Evolutionary conservation across 1,139 yeast genomes (phyloP), one percentile per base, ranked within the genome.

Genomic region (Magnusiomyces starmeri): DNA sequence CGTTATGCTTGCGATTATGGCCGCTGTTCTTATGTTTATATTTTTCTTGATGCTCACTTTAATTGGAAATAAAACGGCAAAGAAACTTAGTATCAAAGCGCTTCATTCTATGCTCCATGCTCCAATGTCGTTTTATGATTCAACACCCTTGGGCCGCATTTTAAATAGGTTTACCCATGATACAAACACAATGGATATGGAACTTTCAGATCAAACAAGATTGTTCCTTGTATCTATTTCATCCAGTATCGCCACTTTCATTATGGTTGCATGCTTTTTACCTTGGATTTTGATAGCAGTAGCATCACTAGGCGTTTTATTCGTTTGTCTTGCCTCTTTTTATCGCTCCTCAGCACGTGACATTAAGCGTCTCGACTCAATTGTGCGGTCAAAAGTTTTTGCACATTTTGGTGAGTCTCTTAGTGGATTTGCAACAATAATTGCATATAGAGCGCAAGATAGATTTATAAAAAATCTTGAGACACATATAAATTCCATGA

Each of bases 321-420:
- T 78, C 59, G 57, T 76, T 27, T 64, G 72, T 9, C 69, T 83
- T 51, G 76, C 86, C 1, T 73, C 75, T 55, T 84, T 75, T 62
- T 86, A 84, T 62, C 87, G 86, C 62, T 83, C 81, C 51, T 79
- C 89, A n/a, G 82, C 90, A 12, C 77, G 95, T 65, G 96, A 88
- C 65, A 71, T 88, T 57, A 88, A 88, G 67, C 79, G 96, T 61
- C 69, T 88, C 61, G 96, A 88, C 65, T 87, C 95, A 2, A 64
- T 78, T 9, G 77, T 83, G 62, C 75, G 96, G 62, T 86, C 96
- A 0, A 75, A 76, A 55, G 89, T 87, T 54, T 87, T 83, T 70
- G 78, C 85, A 57, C 84, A 85, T 60, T 83, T 86, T 64, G 82
- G 82, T 59, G 96, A 88, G 66, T 73, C 85, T 1, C 72, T 88